Evolutionary conservation across 768 basidiomycete genomes (phyloP).

Genomic region (Gymnopilus dilepis): DNA sequence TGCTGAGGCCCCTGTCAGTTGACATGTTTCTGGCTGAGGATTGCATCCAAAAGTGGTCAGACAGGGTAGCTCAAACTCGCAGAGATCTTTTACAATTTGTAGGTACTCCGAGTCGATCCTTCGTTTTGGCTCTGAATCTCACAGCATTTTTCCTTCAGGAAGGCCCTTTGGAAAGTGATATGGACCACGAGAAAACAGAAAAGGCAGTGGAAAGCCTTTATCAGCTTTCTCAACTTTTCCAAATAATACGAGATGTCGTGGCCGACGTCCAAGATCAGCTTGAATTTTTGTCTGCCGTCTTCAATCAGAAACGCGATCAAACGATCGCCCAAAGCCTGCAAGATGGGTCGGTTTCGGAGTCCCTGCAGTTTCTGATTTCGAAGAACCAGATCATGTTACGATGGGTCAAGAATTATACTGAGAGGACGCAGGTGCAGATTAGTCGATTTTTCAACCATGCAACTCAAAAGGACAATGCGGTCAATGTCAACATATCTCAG

Average conservation of each 20-base stretch:
- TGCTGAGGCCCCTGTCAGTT: conserved; percentile 4
- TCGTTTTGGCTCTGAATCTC: background rate
- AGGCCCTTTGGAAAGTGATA: background rate
- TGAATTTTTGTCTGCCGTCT: background rate
- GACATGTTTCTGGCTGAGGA: conserved; percentile 9
- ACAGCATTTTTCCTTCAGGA: background rate
- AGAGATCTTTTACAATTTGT: conserved; percentile 1
- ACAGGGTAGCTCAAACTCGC: background rate
- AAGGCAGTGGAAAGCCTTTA: conserved; percentile 1
- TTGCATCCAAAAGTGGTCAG: background rate
- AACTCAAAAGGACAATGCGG: conserved; percentile 6
- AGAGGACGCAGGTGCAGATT: conserved; percentile 4
- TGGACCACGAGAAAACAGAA: conserved; percentile 3
- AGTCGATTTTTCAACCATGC: conserved; percentile 9
- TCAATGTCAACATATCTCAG: conserved; percentile 14
- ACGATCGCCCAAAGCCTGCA: background rate
- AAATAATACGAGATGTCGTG: conserved; percentile 6
- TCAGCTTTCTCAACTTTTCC: conserved; percentile 3
- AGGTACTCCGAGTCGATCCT: background rate
- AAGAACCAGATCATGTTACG: conserved; percentile 1
- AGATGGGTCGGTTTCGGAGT: background rate
- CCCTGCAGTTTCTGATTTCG: background rate
- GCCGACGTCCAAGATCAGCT: background rate
- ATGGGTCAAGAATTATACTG: conserved; percentile 7
- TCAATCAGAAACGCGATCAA: background rate